These are phyloP conservation scores for Phialophora chinensis DNA, from an alignment of 2,329 filamentous ascomycete species.

Conservation along the genomic window DNA sequence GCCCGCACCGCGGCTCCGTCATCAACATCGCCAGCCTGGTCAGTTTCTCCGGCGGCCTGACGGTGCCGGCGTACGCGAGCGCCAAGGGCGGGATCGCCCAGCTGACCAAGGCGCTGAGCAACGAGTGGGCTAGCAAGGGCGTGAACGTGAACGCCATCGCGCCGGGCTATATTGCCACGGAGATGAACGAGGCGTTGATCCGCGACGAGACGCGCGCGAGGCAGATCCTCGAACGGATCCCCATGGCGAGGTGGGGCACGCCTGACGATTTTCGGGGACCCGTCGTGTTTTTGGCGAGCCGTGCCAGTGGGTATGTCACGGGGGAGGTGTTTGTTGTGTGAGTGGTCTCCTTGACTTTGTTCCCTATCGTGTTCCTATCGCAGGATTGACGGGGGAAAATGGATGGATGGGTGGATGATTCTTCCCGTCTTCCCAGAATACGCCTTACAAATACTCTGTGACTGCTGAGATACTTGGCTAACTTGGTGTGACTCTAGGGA, in stretches of 20 bases:
- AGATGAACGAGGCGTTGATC: constrained; percentile 88
- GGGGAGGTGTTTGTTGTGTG: constrained; percentile 52
- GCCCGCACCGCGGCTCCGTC: constrained; percentile 54
- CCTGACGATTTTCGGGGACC: constrained; percentile 60
- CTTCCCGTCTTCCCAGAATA: neutral
- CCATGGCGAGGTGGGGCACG: constrained; percentile 79
- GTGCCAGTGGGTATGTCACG: constrained; percentile 55
- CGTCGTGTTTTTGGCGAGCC: constrained; percentile 56
- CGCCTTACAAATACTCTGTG: neutral
- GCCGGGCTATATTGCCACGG: constrained; percentile 86
- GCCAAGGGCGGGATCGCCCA: constrained; percentile 85
- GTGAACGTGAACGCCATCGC: constrained; percentile 88
- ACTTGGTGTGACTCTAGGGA: neutral
- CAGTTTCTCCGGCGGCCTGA: constrained; percentile 84
- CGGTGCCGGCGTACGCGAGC: constrained; percentile 85
- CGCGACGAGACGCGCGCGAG: constrained; percentile 71
- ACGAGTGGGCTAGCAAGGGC: constrained; percentile 80
- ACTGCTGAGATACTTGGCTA: neutral
- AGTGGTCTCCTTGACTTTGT: neutral
- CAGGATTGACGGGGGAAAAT: no score
- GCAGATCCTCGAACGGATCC: constrained; percentile 80
- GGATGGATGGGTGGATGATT: no score
- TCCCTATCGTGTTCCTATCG: no score
- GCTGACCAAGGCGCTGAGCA: constrained; percentile 81
- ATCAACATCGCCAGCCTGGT: constrained; percentile 85